phyloP scores from a whole-genome alignment of 2,329 filamentous ascomycete species.

The Fusarium falciforme region DNA sequence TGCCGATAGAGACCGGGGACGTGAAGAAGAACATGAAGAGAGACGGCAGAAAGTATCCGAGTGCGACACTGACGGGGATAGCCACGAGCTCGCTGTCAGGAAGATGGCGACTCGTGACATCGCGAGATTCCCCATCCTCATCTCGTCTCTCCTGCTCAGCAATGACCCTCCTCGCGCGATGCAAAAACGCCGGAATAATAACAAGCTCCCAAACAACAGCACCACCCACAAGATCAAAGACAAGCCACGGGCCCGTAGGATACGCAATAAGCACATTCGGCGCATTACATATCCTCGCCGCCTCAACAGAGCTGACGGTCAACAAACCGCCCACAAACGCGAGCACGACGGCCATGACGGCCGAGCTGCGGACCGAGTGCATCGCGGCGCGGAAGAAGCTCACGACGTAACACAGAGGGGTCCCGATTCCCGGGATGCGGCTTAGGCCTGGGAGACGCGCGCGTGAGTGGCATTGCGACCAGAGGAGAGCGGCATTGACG shows the following conservation, averaged over 20 bases:
- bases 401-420: conserved; percentile 61
- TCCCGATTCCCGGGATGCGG: conserved; percentile 57
- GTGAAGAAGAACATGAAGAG: conserved; percentile 58
- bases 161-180: conserved; percentile 53
- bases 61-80: conserved; percentile 60
- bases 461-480: conserved; percentile 64
- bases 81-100: conserved; percentile 66
- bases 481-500: conserved; percentile 63
- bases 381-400: conserved; percentile 61
- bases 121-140: conserved; percentile 27
- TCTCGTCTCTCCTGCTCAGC: conserved; percentile 24
- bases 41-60: conserved; percentile 61
- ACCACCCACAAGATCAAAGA: conserved; percentile 62
- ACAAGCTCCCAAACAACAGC: conserved; percentile 64
- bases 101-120: conserved; percentile 51
- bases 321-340: conserved; percentile 60
- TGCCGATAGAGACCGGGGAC: conserved; percentile 50
- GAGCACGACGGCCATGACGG: conserved; percentile 56
- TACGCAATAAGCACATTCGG: conserved; percentile 51
- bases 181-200: conserved; percentile 62
- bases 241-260: conserved; percentile 57
- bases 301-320: conserved; percentile 62
- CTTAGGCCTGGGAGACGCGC: conserved; percentile 58
- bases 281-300: conserved; percentile 57
- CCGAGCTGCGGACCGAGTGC: conserved; percentile 53